Evolutionary conservation across 2,329 filamentous ascomycete species (phyloP), one percentile per base, ranked within the genome.

Genomic region (Truncatella angustata): DNA sequence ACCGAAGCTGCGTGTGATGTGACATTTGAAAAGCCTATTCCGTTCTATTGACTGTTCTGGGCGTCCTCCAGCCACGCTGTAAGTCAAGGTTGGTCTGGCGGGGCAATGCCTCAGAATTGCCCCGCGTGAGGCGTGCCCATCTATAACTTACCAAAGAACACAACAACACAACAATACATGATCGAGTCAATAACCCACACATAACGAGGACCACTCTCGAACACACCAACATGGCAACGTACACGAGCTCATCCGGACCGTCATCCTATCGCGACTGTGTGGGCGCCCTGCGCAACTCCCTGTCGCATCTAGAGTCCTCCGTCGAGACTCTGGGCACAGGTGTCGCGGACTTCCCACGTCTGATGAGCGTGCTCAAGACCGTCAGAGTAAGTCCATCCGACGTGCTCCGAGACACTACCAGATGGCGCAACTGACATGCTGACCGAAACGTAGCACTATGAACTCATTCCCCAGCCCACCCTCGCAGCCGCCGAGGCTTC

Each of bases 381-480:
- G 77, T 83, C 32, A 74, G 82, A 52, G 81, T 84, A 72, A 53
- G 76, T 67, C 5, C 10, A 3, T n/a, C 7, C 28, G 40, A 10
- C 24, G 12, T 5, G 5, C 18, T 40, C 5, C 16, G 7, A 40
- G 21, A 4, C 28, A 16, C 40, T 16, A 35, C 24, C 21, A 24
- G 14, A 23, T 18, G 9, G 3, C 16, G 3, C n/a, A 37, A 26
- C 12, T 9, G 24, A 2, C 14, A 14, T 14, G 6, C 6, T 43
- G 21, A 43, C 21, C 14, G 40, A 26, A 28, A 6, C 40, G 21
- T 56, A 95, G 87, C 92, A 96, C 73, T 97, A 96, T 72, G 92
- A 97, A 69, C 85, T 96, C 37, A 89, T 96, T 60, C 90, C 91
- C 14, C 90, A 96, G 67, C 84, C 88, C 11, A 89, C 89, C 48